Conservation (phyloP, 352 stramenopile species). For the Phytopythium helicoides region DNA sequence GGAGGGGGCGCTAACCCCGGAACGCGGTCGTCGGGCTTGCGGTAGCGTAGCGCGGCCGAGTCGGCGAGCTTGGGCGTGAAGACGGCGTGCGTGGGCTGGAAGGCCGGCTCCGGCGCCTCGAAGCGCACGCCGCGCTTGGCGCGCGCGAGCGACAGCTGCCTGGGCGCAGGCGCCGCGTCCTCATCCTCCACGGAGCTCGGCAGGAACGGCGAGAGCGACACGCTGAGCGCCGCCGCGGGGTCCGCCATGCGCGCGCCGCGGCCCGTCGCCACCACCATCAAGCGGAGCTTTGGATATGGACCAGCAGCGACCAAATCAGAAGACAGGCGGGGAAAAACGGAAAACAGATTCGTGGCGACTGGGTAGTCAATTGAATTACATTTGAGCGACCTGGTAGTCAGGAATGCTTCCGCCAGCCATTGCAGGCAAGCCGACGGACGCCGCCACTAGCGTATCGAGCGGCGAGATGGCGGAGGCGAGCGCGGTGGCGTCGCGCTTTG, state of each 20-base stretch:
- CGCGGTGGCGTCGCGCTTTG: slow-evolving; percentile 79
- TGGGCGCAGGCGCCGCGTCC: no score
- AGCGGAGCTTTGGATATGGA: background rate
- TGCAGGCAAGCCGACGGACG: no score
- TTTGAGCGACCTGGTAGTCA: slow-evolving; percentile 15
- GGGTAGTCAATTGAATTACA: slow-evolving; percentile 7
- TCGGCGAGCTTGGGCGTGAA: slow-evolving; percentile 80
- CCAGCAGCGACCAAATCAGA: no score
- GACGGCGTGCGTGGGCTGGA: slow-evolving; percentile 85
- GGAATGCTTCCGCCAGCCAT: background rate
- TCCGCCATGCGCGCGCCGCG: slow-evolving; percentile 36
- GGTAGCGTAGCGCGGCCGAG: slow-evolving; percentile 67
- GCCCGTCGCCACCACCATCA: slow-evolving; percentile 38
- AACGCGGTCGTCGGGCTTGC: slow-evolving; percentile 75
- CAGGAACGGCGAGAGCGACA: slow-evolving; percentile 75
- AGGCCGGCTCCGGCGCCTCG: slow-evolving; percentile 22
- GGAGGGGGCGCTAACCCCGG: slow-evolving; percentile 58
- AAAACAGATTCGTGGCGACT: no score
- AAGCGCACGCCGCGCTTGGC: slow-evolving; percentile 66
- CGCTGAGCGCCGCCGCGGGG: slow-evolving; percentile 43
- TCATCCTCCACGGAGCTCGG: slow-evolving; percentile 62
- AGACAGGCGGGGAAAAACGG: background rate
- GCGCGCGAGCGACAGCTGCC: slow-evolving; percentile 1
- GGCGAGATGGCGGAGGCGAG: slow-evolving; percentile 35
- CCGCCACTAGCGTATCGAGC: no score